These are phyloP conservation scores for Glycine latifolia DNA, from an alignment of 306 rosid genomes.

Conservation along the genomic window DNA sequence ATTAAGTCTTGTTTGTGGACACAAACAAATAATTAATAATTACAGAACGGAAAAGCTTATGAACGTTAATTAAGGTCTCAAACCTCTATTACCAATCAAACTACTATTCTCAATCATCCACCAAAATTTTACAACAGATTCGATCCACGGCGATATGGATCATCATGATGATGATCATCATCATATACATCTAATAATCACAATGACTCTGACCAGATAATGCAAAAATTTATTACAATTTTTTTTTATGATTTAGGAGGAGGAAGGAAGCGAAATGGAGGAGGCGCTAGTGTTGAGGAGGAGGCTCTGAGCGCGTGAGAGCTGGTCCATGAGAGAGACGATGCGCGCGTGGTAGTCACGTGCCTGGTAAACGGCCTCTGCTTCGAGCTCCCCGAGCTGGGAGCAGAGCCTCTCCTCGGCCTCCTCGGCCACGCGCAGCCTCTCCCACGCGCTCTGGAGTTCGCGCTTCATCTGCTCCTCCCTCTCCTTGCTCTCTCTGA, in stretches of 20 bases:
- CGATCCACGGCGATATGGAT: constrained; percentile 38
- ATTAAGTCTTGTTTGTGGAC: background rate
- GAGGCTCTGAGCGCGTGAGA: constrained; percentile 68
- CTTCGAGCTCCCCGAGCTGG: constrained; percentile 92
- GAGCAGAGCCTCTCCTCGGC: constrained; percentile 94
- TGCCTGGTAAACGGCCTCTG: constrained; percentile 77
- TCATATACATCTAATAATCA: background rate
- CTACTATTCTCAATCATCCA: background rate
- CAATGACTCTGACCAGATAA: background rate
- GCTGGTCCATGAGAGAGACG: constrained; percentile 66
- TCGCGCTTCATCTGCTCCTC: constrained; percentile 72
- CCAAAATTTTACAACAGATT: constrained; percentile 34
- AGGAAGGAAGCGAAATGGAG: constrained; percentile 23
- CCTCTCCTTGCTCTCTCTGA: constrained; percentile 70
- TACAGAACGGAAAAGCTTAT: background rate
- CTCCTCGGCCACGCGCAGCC: constrained; percentile 85
- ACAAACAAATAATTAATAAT: no score
- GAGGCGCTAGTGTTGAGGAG: constrained; percentile 44
- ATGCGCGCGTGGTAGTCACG: constrained; percentile 71
- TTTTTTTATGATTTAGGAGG: background rate
- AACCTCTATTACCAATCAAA: background rate
- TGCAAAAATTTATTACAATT: background rate
- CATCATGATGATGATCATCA: background rate
- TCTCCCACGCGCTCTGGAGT: constrained; percentile 59
- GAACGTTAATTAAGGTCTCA: no score